A percentile compares a stretch with the other conserved stretches of the same genome.
Evolutionary conservation across 192 early-diverging fungal genomes (phyloP).

Genomic region (Chytriomyces sp.): DNA sequence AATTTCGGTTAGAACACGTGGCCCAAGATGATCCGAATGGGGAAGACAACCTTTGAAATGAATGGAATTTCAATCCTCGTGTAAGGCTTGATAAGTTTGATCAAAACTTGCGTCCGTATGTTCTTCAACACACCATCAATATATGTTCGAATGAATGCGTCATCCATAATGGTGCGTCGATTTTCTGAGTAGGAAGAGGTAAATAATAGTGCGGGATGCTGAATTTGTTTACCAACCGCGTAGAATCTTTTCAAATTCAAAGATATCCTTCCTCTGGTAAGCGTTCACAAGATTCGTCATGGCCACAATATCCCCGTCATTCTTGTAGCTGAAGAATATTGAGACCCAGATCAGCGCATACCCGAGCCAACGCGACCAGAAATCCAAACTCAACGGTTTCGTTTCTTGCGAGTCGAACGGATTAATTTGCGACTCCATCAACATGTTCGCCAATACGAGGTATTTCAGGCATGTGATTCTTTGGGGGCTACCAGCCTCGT

Average conservation of each 20-base stretch:
- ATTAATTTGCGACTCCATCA: slow-evolving; percentile 93
- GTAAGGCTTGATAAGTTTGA: slow-evolving; percentile 86
- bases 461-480: slow-evolving; percentile 94
- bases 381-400: slow-evolving; percentile 63
- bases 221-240: slow-evolving; percentile 32
- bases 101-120: slow-evolving; percentile 88
- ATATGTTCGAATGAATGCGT: slow-evolving; percentile 86
- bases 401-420: slow-evolving; percentile 98
- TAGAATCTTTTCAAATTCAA: slow-evolving; percentile 87
- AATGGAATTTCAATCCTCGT: slow-evolving; percentile 85
- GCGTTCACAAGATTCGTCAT: slow-evolving; percentile 91
- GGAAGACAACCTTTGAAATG: slow-evolving; percentile 70
- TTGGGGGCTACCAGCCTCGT: slow-evolving; percentile 92
- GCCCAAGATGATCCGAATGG: background rate
- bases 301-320: slow-evolving; percentile 87
- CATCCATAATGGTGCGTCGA: slow-evolving; percentile 76
- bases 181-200: slow-evolving; percentile 50
- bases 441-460: slow-evolving; percentile 93
- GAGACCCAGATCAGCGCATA: background rate
- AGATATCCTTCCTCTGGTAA: slow-evolving; percentile 86
- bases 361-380: background rate
- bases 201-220: background rate
- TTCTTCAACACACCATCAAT: slow-evolving; percentile 92
- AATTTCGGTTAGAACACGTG: background rate
- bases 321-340: slow-evolving; percentile 65